Evolutionary conservation across 2,329 filamentous ascomycete species (phyloP).

Genomic region (Helminthosporium solani): DNA sequence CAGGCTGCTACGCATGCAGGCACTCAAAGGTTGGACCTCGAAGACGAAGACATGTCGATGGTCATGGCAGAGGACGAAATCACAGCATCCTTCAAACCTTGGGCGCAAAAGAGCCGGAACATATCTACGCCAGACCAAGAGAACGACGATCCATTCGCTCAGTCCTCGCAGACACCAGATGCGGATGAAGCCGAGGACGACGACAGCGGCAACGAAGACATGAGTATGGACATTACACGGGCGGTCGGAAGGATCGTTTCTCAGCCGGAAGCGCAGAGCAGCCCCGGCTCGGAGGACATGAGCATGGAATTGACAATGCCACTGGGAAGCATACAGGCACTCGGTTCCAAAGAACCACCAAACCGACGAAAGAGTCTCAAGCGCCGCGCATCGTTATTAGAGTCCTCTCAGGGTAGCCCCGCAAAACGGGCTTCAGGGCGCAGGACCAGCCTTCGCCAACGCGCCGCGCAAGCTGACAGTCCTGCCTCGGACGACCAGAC

Average conservation of each 20-base stretch:
- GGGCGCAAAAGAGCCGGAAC: constrained; percentile 60
- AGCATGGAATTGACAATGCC: constrained; percentile 60
- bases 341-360: constrained; percentile 23
- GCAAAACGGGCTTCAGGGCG: constrained; percentile 37
- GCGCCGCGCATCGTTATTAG: constrained; percentile 45
- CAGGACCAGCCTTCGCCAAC: constrained; percentile 42
- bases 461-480: constrained; percentile 37
- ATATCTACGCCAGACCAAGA: constrained; percentile 49
- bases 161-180: constrained; percentile 27
- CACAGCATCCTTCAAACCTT: constrained; percentile 72
- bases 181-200: constrained; percentile 26
- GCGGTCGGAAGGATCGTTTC: constrained; percentile 77
- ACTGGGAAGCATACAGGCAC: constrained; percentile 52
- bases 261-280: constrained; percentile 38
- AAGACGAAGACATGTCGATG: constrained; percentile 57
- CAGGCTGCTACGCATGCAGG: constrained; percentile 74
- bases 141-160: constrained; percentile 52
- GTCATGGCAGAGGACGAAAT: constrained; percentile 64
- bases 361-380: constrained; percentile 45
- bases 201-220: constrained; percentile 57
- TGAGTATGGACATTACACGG: constrained; percentile 93
- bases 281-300: constrained; percentile 48
- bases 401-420: constrained; percentile 39
- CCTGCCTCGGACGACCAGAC: constrained; percentile 44
- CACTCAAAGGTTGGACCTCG: constrained; percentile 65